Conservation (phyloP, 1,139 yeast genomes). For the Debaryomycetaceae sp. region DNA sequence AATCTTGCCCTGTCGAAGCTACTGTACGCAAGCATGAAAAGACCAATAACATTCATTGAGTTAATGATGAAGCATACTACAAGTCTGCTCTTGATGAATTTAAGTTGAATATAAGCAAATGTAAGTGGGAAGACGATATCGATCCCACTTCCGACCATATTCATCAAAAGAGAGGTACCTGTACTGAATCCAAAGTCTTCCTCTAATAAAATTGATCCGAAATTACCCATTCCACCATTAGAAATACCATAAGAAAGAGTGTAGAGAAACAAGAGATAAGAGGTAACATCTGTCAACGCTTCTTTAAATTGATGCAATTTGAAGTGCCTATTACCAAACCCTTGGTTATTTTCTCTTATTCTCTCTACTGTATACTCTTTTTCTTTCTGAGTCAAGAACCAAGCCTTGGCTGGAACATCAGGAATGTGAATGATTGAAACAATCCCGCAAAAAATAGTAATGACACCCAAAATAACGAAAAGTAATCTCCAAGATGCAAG, state of each 20-base stretch:
- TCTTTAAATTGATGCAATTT: conserved; percentile 54
- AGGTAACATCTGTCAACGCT: conserved; percentile 45
- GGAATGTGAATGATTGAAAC: conserved; percentile 24
- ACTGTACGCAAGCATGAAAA: conserved; percentile 49
- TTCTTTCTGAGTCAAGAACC: conserved; percentile 45
- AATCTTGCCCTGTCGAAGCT: conserved; percentile 30
- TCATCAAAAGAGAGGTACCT: conserved; percentile 18
- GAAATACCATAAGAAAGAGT: conserved; percentile 28
- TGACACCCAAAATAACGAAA: conserved; percentile 27
- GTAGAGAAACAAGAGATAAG: conserved; percentile 38
- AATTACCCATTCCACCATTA: conserved; percentile 37
- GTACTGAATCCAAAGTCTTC: conserved; percentile 40
- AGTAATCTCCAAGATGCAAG: conserved; percentile 30
- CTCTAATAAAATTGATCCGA: conserved; percentile 44
- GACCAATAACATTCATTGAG: conserved; percentile 30
- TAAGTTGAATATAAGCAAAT: background rate
- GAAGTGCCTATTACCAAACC: conserved; percentile 53
- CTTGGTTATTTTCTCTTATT: conserved; percentile 43
- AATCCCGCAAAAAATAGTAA: conserved; percentile 25
- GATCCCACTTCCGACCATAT: conserved; percentile 1
- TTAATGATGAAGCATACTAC: background rate
- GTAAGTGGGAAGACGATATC: background rate
- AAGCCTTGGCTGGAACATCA: conserved; percentile 26
- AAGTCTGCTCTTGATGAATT: background rate
- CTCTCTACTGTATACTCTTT: conserved; percentile 34